Percentiles rank a stretch among this genome's conserved stretches.
These are phyloP conservation scores for Xylaria curta DNA, from an alignment of 495 filamentous ascomycete genomes.

Conservation along the genomic window DNA sequence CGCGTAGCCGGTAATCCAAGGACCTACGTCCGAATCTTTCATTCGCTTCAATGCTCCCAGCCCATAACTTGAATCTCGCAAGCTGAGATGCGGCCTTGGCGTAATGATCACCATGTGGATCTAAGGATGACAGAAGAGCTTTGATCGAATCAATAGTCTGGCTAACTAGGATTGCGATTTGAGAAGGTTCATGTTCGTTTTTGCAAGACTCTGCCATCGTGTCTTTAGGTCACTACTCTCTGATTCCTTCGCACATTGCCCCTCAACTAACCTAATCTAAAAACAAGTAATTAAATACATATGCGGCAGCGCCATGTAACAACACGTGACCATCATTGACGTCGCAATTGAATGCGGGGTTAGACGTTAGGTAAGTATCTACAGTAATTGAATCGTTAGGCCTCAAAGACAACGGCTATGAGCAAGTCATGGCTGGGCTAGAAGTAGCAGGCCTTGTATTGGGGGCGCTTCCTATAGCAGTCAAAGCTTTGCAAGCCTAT, in stretches of 20 bases:
- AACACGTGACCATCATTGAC: neutral
- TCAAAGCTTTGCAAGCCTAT: neutral
- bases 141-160: neutral
- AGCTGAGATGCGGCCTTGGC: neutral
- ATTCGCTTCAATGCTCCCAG: neutral
- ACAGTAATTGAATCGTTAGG: neutral
- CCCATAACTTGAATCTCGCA: conserved; percentile 16
- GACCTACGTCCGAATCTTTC: neutral
- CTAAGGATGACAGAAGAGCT: neutral
- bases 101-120: neutral
- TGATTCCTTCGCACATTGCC: neutral
- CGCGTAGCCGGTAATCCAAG: neutral
- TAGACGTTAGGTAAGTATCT: neutral
- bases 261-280: neutral
- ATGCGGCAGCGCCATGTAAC: neutral
- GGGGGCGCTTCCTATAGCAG: neutral
- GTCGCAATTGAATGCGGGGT: neutral
- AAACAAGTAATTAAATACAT: neutral
- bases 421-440: neutral
- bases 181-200: neutral
- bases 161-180: conserved; percentile 1
- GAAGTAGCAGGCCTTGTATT: conserved; percentile 2
- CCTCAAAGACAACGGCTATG: neutral
- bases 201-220: neutral
- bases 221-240: too few relatives aligned